Base-by-base conservation (phyloP, 139 green algal species). In the Astrephomene gubernaculifera region DNA sequence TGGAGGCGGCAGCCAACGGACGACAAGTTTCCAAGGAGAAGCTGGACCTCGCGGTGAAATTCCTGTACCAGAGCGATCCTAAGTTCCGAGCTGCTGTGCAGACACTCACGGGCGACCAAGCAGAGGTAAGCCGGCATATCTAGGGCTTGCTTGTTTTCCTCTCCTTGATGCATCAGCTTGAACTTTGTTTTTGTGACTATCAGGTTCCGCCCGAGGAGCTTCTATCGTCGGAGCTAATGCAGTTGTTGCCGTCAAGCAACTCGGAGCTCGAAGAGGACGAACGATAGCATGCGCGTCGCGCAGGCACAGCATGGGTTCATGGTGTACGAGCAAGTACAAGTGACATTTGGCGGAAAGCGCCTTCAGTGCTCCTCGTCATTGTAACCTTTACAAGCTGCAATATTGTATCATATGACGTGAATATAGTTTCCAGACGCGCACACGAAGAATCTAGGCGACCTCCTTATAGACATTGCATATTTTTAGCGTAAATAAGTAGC, bases 61-160 rank as follows among this genome's bases (percentile, higher is more conserved):
- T 87, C 68, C 69, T 91, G 54, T 87, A 81, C 49, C 53, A 91
- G 31, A 73, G 54, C 33, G 87, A 91, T 35, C 63, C 63, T 1
- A 78, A 71, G 1, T 91, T 91, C 64, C 70, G 71, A 4, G 71
- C 63, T 17, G 70, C 82, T 9, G 69, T 88, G 2, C 24, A 88
- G 70, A 33, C 52, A 25, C 35, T 82, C 14, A 27, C 45, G 36
- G 38, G 64, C 25, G 27, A 24, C 1, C 1, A 67, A 27, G 21
- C 8, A 35, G 33, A 27, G 17, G 49, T 57, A 57, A 57, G 49
- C 49, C 17, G 49, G 17, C 49, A 57, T n/a, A 57, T 57, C 12
- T 25, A 12, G 49, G 17, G 12, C 49, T 57, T 12, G 49, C 12
- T 57, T 12, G 14, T 57, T 25, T 57, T 57, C 49, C 49, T 12